Evolutionary conservation across 2,329 filamentous ascomycete genomes (phyloP), one percentile per base, ranked within the genome.

Genomic region (Seiridium cupressi): DNA sequence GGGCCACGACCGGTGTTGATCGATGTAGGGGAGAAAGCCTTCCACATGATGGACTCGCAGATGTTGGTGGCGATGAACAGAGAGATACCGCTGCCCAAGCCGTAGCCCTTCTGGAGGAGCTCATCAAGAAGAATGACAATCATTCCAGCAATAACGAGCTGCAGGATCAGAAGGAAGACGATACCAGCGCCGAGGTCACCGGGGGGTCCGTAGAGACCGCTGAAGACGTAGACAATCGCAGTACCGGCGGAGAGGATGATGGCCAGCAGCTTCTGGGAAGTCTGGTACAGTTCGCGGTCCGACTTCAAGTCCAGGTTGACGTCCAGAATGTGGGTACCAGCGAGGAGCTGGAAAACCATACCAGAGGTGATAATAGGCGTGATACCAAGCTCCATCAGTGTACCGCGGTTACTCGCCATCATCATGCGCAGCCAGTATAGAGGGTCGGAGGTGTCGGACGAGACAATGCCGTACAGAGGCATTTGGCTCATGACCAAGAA

Each of bases 401-500:
- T 97, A 79, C 93, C 93, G 74, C 93, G 89, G 79, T 99, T 99
- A 90, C 92, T 97, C 74, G 95, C 95, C 87, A 98, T 88, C 89
- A 99, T 97, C 94, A 99, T 98, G 80, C 95, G 91, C 74, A 99
- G 86, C 95, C 95, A 99, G 88, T 99, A 99, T 73, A 99, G 85
- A 70, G 95, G 96, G 82, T 99, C 96, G 63, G 95, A 98, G 71
- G 93, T 97, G 80, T 95, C 91, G 73, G 95, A 99, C 60, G 95
- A 99, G 74, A 99, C 96, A 79, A 99, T 99, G 81, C 95, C 95
- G 82, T 99, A 99, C 64, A 95, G 83, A 66, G 95, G 93, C 95
- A 99, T 98, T 83, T 73, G 95, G 83, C 93, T 97, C 95, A 99
- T 99, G 80, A 99, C 93, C 85, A 99, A 83, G 88, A 99, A 99